Base-by-base conservation (phyloP, 2,329 filamentous ascomycete genomes). In the Aureobasidium lini region DNA sequence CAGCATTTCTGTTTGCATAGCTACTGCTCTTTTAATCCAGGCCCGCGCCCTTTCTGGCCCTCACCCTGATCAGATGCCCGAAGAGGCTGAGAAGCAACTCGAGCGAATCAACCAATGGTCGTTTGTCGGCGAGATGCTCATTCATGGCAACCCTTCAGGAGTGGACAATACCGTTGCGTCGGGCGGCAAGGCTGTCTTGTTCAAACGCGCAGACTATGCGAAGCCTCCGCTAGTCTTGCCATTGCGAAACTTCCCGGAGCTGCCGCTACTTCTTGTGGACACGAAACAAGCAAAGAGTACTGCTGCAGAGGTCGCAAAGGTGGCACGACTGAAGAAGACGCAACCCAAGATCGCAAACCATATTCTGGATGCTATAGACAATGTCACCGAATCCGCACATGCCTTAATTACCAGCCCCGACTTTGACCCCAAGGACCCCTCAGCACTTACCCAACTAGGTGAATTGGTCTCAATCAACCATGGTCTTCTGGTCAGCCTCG, bases 61-160 rank as follows among this genome's bases (percentile, higher is more conserved):
- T 1, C 93, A 97, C 70, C 89, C 89, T 0, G 93, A 97, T 67
- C 93, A 97, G 72, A 90, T 91, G 4, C 76, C 85, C 0, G 86
- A 90, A 58, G 94, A 99, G 75, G 90, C 90, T n/a, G 85, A 89
- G 61, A 75, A 91, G 44, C 93, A 99, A 71, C 82, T 97, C 32
- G 92, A 97, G 76, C 85, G 93, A 64, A 96, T 99, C 75, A 99
- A 99, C 73, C 84, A 89, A 62, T 99, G 95, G 94, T 92, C 94
- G 0, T 97, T 96, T 73, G 94, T 99, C 0, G 88, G 88, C 28
- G 94, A 99, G 73, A 88, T 97, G 84, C 94, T 91, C 74, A 96
- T 97, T 63, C 94, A 99, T 70, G 94, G 93, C 39, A 97, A 95
- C 69, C 94, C 94, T 0, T 96, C 90, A 0, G 94, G 94, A 0